A percentile compares a stretch with the other conserved stretches of the same genome.
phyloP scores from a whole-genome alignment of 2,329 filamentous ascomycete species.

The Lecanosticta acicola region DNA sequence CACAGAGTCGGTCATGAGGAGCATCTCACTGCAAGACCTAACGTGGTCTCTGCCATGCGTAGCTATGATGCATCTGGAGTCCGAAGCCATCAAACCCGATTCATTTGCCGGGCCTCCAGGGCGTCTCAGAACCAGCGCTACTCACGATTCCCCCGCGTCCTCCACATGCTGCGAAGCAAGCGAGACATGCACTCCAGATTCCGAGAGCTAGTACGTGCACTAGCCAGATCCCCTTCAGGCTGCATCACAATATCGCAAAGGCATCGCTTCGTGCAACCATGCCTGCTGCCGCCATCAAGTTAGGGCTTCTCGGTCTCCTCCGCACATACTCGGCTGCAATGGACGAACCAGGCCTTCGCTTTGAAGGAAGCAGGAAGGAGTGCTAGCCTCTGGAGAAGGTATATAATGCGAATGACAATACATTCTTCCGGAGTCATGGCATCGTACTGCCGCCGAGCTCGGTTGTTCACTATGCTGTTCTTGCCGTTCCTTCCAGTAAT shows the following conservation, averaged over 20 bases:
- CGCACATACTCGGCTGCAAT: conserved; percentile 1
- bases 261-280: not conserved
- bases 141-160: not conserved
- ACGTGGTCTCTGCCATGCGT: no score
- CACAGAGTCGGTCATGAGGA: no score
- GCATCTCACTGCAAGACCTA: no score
- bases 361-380: not conserved
- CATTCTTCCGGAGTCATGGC: no score
- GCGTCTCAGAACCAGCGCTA: not conserved
- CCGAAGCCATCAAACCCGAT: not conserved
- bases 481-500: no score
- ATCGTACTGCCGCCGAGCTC: not conserved
- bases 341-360: conserved; percentile 1
- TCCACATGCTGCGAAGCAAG: not conserved
- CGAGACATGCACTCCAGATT: not conserved
- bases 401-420: no score
- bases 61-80: no score
- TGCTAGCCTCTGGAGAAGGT: no score
- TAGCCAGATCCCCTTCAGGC: not conserved
- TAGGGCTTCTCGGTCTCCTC: conserved; percentile 6
- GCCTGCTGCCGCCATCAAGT: not conserved
- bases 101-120: not conserved
- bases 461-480: not conserved
- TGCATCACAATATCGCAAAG: not conserved
- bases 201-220: not conserved